phyloP scores from a whole-genome alignment of 345 rosid species.

The Gossypium anomalum region DNA sequence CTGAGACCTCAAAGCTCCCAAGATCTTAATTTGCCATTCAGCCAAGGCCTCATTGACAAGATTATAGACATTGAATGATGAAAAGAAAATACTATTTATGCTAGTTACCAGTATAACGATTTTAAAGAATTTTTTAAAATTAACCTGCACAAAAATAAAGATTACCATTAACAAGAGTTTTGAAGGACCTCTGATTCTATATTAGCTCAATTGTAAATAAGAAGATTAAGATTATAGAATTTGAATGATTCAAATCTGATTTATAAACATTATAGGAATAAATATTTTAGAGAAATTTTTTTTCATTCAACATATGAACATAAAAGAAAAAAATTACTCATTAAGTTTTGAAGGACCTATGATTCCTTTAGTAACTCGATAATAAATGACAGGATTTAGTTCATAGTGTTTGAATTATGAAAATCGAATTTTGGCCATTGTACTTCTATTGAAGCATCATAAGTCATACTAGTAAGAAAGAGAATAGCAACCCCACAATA shows the following conservation, averaged over 20 bases:
- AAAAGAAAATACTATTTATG: not conserved
- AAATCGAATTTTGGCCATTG: not conserved
- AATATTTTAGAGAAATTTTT: not conserved
- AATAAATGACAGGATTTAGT: not conserved
- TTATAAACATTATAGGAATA: not conserved
- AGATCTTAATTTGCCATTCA: no score
- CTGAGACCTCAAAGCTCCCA: no score
- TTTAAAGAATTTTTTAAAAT: not conserved
- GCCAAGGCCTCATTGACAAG: no score
- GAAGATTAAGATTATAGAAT: conserved; percentile 1
- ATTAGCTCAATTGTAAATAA: not conserved
- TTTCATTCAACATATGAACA: not conserved
- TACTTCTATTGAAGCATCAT: not conserved
- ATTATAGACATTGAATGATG: no score
- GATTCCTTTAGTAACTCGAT: not conserved
- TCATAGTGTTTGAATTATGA: not conserved
- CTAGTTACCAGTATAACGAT: not conserved
- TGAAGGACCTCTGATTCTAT: not conserved
- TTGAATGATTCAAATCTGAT: not conserved
- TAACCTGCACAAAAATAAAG: not conserved
- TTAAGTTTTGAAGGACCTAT: not conserved
- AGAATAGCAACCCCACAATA: not conserved
- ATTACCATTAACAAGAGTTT: not conserved
- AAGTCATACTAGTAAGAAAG: not conserved
- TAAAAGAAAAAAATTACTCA: not conserved